Conservation (phyloP, 1,284 basidiomycete species). For the Sanghuangporus baumii region DNA sequence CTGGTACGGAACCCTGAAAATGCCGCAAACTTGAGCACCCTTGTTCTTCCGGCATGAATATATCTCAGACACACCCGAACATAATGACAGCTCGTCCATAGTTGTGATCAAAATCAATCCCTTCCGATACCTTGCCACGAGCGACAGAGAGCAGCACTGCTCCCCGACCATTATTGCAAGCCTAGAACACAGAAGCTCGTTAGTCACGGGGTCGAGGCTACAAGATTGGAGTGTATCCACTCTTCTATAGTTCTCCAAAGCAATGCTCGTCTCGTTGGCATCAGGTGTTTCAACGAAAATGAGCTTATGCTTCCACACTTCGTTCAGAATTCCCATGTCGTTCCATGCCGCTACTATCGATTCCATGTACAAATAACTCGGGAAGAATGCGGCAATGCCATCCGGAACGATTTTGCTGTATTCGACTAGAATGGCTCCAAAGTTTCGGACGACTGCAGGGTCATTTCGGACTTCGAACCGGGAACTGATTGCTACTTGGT, state of each 20-base stretch:
- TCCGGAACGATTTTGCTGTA: conserved; percentile 98
- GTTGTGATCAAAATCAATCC: conserved; percentile 99
- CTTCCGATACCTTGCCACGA: conserved; percentile 98
- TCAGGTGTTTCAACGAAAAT: conserved; percentile 99
- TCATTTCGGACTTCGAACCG: conserved; percentile 99
- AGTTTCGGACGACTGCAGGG: conserved; percentile 97
- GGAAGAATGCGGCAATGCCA: conserved; percentile 99
- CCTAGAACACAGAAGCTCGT: conserved; percentile 40
- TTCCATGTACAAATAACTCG: conserved; percentile 99
- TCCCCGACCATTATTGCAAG: conserved; percentile 97
- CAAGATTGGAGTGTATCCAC: conserved; percentile 38
- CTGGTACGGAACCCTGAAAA: conserved; percentile 86
- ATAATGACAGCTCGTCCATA: conserved; percentile 99
- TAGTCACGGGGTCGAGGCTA: not conserved
- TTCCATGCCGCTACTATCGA: conserved; percentile 99
- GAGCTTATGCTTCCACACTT: conserved; percentile 99
- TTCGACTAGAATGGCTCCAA: conserved; percentile 96
- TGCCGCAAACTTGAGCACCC: not conserved
- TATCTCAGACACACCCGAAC: conserved; percentile 78
- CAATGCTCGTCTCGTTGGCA: conserved; percentile 97
- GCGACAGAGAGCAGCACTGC: conserved; percentile 97
- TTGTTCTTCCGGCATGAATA: not conserved
- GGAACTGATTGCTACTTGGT: conserved; percentile 99
- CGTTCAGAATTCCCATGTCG: conserved; percentile 99
- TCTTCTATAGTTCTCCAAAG: conserved; percentile 94